Conservation (phyloP, 2,329 filamentous ascomycete genomes). For the Fusarium xylarioides region DNA sequence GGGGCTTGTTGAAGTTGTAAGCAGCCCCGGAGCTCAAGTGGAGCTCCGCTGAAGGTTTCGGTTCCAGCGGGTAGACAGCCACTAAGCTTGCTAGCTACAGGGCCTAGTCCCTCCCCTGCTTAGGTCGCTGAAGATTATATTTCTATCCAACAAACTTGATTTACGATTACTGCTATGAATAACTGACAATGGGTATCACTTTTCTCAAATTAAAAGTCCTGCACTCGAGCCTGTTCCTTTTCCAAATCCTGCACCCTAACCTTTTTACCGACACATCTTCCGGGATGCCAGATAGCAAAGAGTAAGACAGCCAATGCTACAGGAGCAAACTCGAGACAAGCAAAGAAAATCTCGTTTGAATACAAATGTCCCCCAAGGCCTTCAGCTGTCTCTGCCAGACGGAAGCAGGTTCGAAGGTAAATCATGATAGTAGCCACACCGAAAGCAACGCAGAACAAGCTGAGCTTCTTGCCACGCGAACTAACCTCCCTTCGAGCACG, state of each 20-base stretch:
- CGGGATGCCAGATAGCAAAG: constrained; percentile 49
- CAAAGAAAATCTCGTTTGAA: constrained; percentile 63
- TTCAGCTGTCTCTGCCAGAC: constrained; percentile 63
- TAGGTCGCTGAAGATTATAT: background rate
- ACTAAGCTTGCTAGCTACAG: constrained; percentile 10
- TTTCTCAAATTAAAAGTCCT: constrained; percentile 24
- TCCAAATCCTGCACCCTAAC: constrained; percentile 32
- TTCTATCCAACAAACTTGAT: background rate
- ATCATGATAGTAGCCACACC: constrained; percentile 57
- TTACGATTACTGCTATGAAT: background rate
- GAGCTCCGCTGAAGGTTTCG: constrained; percentile 10
- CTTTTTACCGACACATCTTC: constrained; percentile 42
- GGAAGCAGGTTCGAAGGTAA: constrained; percentile 62
- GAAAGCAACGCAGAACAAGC: constrained; percentile 54
- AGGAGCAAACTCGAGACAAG: constrained; percentile 62
- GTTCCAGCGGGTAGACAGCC: constrained; percentile 13
- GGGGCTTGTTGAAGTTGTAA: background rate
- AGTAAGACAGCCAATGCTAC: constrained; percentile 60
- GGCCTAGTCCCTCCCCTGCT: background rate
- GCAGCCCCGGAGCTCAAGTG: constrained; percentile 6
- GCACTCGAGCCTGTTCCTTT: constrained; percentile 16
- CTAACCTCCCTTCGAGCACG: constrained; percentile 46
- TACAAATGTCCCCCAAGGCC: constrained; percentile 57
- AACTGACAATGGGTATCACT: background rate
- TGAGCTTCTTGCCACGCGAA: constrained; percentile 41